phyloP scores from a whole-genome alignment of 139 green algal species.

The Coelastrella sp. region DNA sequence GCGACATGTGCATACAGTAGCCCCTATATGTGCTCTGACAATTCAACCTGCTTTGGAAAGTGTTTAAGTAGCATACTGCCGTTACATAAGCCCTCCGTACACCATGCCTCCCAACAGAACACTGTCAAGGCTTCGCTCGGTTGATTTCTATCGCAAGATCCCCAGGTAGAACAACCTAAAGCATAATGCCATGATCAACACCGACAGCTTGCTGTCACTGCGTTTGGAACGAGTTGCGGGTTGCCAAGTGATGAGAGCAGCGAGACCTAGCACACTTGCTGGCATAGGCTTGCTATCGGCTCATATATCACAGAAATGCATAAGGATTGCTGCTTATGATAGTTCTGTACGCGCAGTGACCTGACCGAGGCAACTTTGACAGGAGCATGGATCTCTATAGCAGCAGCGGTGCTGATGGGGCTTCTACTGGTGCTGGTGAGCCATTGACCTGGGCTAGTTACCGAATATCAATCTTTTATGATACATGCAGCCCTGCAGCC shows the following conservation, averaged over 20 bases:
- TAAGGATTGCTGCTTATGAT: not conserved
- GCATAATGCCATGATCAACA: not conserved
- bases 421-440: constrained; percentile 87
- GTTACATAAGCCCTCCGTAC: not conserved
- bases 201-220: constrained; percentile 58
- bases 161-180: not conserved
- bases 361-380: constrained; percentile 94
- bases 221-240: constrained; percentile 68
- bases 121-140: constrained; percentile 16
- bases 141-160: constrained; percentile 51
- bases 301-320: not conserved
- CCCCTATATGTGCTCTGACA: too few species aligned
- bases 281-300: not conserved
- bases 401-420: constrained; percentile 85
- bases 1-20: too few species aligned
- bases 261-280: not conserved
- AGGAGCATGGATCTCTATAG: constrained; percentile 90
- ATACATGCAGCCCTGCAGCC: not conserved
- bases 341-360: constrained; percentile 73
- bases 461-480: too few species aligned
- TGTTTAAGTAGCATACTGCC: too few species aligned
- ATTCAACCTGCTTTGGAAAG: too few species aligned
- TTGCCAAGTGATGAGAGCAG: not conserved
- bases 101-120: constrained; percentile 23
- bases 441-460: not conserved